Percentiles rank a stretch among this genome's conserved stretches.
phyloP scores from a whole-genome alignment of 2,329 filamentous ascomycete species.

The Diatrype stigma region DNA sequence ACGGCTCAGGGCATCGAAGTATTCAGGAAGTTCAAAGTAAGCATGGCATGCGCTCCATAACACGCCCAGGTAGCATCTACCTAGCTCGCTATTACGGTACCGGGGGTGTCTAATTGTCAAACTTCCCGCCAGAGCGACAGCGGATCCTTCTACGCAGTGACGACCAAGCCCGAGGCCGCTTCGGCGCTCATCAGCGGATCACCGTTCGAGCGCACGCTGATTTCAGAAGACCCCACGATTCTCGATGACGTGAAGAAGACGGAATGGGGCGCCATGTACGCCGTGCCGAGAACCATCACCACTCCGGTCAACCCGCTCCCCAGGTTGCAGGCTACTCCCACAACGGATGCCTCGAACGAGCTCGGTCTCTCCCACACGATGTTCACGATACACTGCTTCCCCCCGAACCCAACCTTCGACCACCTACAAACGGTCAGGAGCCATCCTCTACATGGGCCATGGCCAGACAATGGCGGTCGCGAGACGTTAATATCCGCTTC shows the following conservation, averaged over 20 bases:
- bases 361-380: conserved; percentile 20
- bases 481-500: conserved; percentile 25
- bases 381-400: conserved; percentile 27
- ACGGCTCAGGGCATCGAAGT: conserved; percentile 38
- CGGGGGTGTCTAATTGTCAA: not conserved
- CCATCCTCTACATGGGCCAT: conserved; percentile 25
- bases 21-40: conserved; percentile 45
- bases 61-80: too few species aligned
- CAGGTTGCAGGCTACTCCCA: conserved; percentile 3
- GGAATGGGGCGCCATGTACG: conserved; percentile 20
- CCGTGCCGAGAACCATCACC: conserved; percentile 19
- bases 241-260: conserved; percentile 10
- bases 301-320: conserved; percentile 20
- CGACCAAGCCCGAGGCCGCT: conserved; percentile 36
- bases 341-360: conserved; percentile 14
- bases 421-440: conserved; percentile 20
- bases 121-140: conserved; percentile 34
- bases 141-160: conserved; percentile 47
- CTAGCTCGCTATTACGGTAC: not conserved
- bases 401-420: conserved; percentile 21
- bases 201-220: conserved; percentile 43
- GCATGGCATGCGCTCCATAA: too few species aligned
- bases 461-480: conserved; percentile 17
- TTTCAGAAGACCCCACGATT: conserved; percentile 15
- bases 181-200: conserved; percentile 37